Conservation (phyloP, 768 basidiomycete genomes). For the Russula sp. region DNA sequence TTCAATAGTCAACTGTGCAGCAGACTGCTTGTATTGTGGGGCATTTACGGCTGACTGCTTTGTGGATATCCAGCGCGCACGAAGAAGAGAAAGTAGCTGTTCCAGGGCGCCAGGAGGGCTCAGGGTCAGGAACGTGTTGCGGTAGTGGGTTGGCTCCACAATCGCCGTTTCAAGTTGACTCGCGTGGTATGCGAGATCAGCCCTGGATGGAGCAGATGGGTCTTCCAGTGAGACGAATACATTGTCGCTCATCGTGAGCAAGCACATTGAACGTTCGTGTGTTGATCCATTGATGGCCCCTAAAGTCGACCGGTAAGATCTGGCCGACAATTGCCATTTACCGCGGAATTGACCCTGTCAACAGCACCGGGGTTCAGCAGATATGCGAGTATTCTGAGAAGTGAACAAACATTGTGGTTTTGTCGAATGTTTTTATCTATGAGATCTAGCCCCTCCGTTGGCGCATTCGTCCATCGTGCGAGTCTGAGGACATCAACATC, state of each 20-base stretch:
- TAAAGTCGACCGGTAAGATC: constrained; percentile 73
- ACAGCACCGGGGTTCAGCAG: constrained; percentile 29
- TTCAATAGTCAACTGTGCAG: constrained; percentile 67
- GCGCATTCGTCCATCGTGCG: constrained; percentile 83
- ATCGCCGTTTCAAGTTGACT: constrained; percentile 28
- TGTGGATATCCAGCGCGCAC: constrained; percentile 74
- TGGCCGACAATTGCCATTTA: constrained; percentile 66
- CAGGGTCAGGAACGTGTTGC: constrained; percentile 73
- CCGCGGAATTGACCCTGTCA: constrained; percentile 57
- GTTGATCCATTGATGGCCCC: constrained; percentile 50
- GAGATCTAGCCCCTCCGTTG: constrained; percentile 63
- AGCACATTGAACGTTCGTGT: constrained; percentile 67
- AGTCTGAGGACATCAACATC: constrained; percentile 43
- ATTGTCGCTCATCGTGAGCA: constrained; percentile 76
- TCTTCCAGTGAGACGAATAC: constrained; percentile 80
- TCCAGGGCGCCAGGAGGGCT: constrained; percentile 72
- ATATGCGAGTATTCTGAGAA: constrained; percentile 20
- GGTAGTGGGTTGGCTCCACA: constrained; percentile 53
- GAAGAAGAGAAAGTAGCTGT: constrained; percentile 67
- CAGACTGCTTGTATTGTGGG: constrained; percentile 51
- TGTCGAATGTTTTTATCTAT: constrained; percentile 64
- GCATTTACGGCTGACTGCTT: constrained; percentile 33
- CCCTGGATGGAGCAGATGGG: constrained; percentile 63
- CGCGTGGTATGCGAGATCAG: constrained; percentile 53
- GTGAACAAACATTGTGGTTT: constrained; percentile 60